phyloP scores from a whole-genome alignment of 768 basidiomycete genomes.

The Hysterangium stoloniferum region DNA sequence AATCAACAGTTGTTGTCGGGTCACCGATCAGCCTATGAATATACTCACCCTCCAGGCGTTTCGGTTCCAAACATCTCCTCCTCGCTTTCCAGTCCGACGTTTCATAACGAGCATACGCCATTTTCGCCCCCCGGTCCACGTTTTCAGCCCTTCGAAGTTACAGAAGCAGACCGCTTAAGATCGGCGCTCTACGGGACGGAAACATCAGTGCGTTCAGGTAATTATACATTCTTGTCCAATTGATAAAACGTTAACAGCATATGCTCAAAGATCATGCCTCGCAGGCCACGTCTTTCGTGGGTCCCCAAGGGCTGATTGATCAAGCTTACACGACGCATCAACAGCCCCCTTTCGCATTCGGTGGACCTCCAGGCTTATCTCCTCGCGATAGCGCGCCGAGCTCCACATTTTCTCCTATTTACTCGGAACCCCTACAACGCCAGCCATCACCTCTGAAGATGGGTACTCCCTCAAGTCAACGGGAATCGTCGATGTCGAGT shows the following conservation, averaged over 20 bases:
- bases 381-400: conserved; percentile 26
- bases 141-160: conserved; percentile 5
- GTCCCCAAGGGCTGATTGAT: background rate
- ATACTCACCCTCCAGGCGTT: background rate
- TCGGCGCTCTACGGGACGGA: background rate
- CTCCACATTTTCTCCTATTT: conserved; percentile 25
- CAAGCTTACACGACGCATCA: conserved; percentile 5
- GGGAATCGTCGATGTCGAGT: conserved; percentile 28
- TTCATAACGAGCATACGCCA: background rate
- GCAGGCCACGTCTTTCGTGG: background rate
- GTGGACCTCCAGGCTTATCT: conserved; percentile 64
- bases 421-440: conserved; percentile 11
- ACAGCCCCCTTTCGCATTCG: conserved; percentile 29
- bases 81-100: background rate
- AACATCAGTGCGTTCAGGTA: background rate
- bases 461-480: conserved; percentile 17
- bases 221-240: background rate
- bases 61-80: background rate
- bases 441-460: conserved; percentile 17
- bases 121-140: background rate
- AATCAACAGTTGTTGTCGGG: background rate
- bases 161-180: background rate
- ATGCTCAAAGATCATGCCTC: conserved; percentile 6
- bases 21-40: conserved; percentile 6
- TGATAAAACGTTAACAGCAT: conserved; percentile 1